Evolutionary conservation across 352 stramenopile genomes (phyloP), one percentile per base, ranked within the genome.

Genomic region (Globisporangium polare): DNA sequence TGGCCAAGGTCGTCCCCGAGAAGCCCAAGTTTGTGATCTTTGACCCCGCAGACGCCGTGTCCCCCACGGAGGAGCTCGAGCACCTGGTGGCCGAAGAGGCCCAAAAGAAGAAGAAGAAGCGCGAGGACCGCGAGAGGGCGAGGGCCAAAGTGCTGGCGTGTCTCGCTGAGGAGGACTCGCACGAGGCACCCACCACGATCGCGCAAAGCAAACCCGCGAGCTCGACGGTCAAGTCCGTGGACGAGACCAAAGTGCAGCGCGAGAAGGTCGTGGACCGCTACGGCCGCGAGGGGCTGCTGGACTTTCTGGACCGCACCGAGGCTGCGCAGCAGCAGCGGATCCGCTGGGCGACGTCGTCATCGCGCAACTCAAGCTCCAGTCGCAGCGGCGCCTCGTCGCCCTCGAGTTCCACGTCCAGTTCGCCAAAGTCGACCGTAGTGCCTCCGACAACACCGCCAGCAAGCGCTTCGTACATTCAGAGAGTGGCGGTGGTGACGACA

Each of bases 21-120:
- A 83, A 85, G 20, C 70, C 77, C 1, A 78, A 78, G 29, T 74
- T 83, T 61, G 60, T 86, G 60, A 70, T 86, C 24, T 83, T 83
- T 52, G 78, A 88, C 54, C 76, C 80, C 0, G 65, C 67, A 0
- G 80, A 89, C 22, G 69, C 85, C 7, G 39, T 54, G 13, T 69
- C 62, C 1, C 65, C 71, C 26, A 73, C 73, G 6, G 55, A 68
- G 8, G 51, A 81, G 31, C 69, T 81, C 17, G 73, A 72, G 33
- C 73, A 74, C 49, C 58, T 81, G 27, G 73, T 83, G 27, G 72
- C 67, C 0, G 65, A 79, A 47, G 70, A 80, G 22, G 72, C 75
- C 10, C 54, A 72, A 37, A 68, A 65, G 45, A 83, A 83, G 70
- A 75, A 75, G 46, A 69, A 69, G 49, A 75, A 74, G 47, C 75